phyloP scores from a whole-genome alignment of 2,329 filamentous ascomycete genomes.

The Colletotrichum paranaense region DNA sequence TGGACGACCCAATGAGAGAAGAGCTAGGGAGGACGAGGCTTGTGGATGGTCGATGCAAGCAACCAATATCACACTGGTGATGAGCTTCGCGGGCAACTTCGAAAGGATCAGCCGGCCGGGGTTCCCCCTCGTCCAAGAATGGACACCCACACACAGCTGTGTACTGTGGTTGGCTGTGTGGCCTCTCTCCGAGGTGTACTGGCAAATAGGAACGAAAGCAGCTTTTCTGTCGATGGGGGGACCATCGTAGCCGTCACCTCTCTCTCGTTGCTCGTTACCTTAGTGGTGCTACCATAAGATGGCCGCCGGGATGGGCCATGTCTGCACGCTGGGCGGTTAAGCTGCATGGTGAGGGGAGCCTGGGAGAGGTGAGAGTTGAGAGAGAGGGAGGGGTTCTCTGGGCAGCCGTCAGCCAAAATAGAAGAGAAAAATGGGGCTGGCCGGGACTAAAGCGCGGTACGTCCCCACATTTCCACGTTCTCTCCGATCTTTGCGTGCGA shows the following conservation, averaged over 20 bases:
- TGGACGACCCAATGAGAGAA: constrained; percentile 30
- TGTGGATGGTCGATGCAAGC: constrained; percentile 35
- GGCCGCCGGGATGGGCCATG: constrained; percentile 32
- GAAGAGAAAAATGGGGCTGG: constrained; percentile 14
- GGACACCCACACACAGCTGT: background rate
- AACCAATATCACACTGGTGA: constrained; percentile 36
- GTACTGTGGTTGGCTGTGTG: constrained; percentile 2
- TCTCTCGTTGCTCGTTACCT: constrained; percentile 17
- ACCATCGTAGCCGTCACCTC: constrained; percentile 13
- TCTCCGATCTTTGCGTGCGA: constrained; percentile 3
- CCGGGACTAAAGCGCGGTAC: constrained; percentile 25
- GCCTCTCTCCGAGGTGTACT: constrained; percentile 3
- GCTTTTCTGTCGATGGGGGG: background rate
- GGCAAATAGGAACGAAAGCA: constrained; percentile 29
- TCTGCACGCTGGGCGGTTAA: constrained; percentile 36
- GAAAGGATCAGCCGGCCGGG: constrained; percentile 29
- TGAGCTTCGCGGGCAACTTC: constrained; percentile 27
- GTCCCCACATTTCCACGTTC: background rate
- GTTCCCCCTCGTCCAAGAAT: constrained; percentile 22
- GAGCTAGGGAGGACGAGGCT: constrained; percentile 11
- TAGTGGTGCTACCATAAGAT: constrained; percentile 28
- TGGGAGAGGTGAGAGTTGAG: too few species aligned
- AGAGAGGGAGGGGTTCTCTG: constrained; percentile 18
- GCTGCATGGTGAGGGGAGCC: constrained; percentile 26
- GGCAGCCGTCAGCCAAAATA: constrained; percentile 25